These are phyloP conservation scores for Casaregolazyma suthepensis DNA, from an alignment of 1,139 yeast species.

Conservation along the genomic window DNA sequence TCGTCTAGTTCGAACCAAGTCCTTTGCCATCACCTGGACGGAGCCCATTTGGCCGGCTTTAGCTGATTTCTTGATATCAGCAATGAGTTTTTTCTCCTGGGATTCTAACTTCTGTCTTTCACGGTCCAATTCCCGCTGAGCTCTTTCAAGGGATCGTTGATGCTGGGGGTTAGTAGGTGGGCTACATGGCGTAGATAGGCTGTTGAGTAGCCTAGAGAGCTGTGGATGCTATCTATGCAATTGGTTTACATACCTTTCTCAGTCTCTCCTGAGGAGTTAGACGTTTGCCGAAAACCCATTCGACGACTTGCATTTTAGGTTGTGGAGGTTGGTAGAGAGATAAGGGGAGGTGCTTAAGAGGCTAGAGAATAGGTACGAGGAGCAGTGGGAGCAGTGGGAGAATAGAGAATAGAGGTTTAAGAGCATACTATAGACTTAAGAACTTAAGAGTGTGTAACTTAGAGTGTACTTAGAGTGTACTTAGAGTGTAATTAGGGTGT, in stretches of 20 bases:
- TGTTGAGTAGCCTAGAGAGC: background rate
- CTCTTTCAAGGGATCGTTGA: slow-evolving; percentile 88
- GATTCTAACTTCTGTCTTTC: slow-evolving; percentile 79
- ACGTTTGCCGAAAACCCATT: slow-evolving; percentile 94
- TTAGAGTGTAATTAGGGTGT: no score
- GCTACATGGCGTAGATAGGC: background rate
- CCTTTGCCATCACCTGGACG: slow-evolving; percentile 93
- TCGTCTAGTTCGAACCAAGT: slow-evolving; percentile 75
- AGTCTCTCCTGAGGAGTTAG: slow-evolving; percentile 92
- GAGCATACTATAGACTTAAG: no score
- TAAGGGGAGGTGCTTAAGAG: background rate
- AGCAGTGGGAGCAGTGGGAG: background rate
- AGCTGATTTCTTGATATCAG: slow-evolving; percentile 86
- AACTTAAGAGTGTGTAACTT: no score
- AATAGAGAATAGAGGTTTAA: no score
- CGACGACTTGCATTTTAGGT: slow-evolving; percentile 54
- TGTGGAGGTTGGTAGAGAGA: background rate
- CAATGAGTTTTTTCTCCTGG: slow-evolving; percentile 82
- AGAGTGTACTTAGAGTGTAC: no score
- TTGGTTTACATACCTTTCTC: slow-evolving; percentile 48
- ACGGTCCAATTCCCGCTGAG: slow-evolving; percentile 86
- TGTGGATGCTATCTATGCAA: background rate
- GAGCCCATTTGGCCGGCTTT: slow-evolving; percentile 84
- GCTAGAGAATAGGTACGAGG: background rate
- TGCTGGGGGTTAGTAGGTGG: slow-evolving; percentile 38